Base-by-base conservation (phyloP, 371 early-diverging fungal species). In the Sporodiniella umbellata region DNA sequence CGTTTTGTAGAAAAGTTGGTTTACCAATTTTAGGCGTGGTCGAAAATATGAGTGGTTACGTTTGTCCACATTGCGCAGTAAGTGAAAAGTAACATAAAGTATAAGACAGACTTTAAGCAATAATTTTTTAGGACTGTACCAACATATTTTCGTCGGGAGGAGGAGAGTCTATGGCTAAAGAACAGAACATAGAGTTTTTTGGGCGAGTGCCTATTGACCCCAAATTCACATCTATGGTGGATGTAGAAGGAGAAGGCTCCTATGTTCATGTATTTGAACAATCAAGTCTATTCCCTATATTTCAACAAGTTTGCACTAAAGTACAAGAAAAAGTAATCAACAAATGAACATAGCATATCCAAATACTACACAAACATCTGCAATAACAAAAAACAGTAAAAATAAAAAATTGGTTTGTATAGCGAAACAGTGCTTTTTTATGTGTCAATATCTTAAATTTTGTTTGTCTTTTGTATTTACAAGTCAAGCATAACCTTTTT, bases 11-110 rank as follows among this genome's bases (percentile, higher is more conserved):
- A 39, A 90, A 88, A 51, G 88, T 89, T 25, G 80, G 83, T 22
- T 61, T 96, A 28, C 80, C 81, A 0, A 81, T 96, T 42, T 53
- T 95, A 1, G 96, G 97, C 8, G 77, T 96, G 10, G 79, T 98
- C 22, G 97, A 98, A 64, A 98, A 98, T 64, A 96, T 98, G 96
- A 80, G 85, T 59, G 92, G 90, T 2, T 92, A 89, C 65, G 80
- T 87, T 6, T 98, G 99, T 64, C 91, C 93, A 15, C 84, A 85
- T 49, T 96, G 96, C 67, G 52, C 83, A 37, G 86, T 86, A 77
- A 64, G 71, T 70, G 17, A 15, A 25, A 39, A 10, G 23, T 17
- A 33, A n/a, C n/a, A 12, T 28, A n/a, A 33, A 31, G 5, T 14
- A 15, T 30, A 31, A 30, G n/a, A 12, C 5, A 23, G 6, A 23